Percentiles rank a stretch among this genome's conserved stretches.
Conservation (phyloP, 352 stramenopile genomes). For the Blastocystis sp. region DNA sequence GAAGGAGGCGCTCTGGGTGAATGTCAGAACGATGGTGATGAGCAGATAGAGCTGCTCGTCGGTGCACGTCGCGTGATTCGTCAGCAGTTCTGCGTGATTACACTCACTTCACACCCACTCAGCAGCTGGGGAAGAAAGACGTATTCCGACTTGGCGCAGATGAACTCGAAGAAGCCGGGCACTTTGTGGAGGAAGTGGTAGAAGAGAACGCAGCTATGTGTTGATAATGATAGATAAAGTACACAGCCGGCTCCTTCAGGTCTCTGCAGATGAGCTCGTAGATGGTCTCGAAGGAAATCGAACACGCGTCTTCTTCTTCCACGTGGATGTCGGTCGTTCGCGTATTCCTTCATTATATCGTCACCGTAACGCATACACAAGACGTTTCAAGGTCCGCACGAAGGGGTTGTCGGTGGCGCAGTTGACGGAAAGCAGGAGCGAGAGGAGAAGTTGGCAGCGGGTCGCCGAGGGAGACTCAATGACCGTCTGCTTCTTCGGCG, state of each 20-base stretch:
- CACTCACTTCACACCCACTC: background rate
- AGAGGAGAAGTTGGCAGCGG: background rate
- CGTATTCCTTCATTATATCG: background rate
- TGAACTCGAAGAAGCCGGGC: slow-evolving; percentile 1
- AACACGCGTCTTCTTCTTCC: background rate
- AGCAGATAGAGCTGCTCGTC: slow-evolving; percentile 25
- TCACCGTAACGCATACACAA: background rate
- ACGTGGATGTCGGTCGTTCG: background rate
- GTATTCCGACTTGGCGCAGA: slow-evolving; percentile 8
- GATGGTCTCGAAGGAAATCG: background rate
- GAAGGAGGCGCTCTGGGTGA: slow-evolving; percentile 12
- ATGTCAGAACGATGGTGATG: background rate
- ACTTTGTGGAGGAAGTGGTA: slow-evolving; percentile 25
- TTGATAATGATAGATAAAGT: background rate
- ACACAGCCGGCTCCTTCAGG: background rate
- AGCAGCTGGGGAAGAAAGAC: background rate
- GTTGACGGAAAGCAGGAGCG: slow-evolving; percentile 6
- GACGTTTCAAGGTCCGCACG: background rate
- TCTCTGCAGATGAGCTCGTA: slow-evolving; percentile 17
- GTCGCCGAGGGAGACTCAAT: background rate
- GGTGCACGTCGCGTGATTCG: background rate
- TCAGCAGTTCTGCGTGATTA: background rate
- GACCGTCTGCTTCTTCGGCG: background rate
- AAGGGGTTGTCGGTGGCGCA: slow-evolving; percentile 5
- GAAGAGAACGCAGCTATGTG: background rate